These are phyloP conservation scores for Allium sativum DNA, from an alignment of 106 monocot species.

Conservation along the genomic window DNA sequence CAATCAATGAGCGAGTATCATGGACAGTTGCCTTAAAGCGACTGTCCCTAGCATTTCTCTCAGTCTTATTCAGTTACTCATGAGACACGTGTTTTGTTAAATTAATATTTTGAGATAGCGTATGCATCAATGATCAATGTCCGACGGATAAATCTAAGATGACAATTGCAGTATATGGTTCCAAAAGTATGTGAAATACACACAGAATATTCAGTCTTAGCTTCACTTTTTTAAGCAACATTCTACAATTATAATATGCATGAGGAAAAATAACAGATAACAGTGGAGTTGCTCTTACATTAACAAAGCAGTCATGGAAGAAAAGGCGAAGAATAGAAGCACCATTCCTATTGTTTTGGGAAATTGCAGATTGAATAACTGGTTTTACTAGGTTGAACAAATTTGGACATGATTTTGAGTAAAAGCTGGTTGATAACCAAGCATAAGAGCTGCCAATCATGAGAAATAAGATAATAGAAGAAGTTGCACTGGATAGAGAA, in stretches of 20 bases:
- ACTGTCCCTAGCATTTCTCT: no score
- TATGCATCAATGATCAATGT: no score
- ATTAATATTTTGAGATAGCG: no score
- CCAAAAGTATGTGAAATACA: background rate
- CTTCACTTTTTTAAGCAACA: background rate
- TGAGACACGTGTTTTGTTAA: no score
- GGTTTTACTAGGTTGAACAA: background rate
- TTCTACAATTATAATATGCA: background rate
- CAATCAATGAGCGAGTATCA: no score
- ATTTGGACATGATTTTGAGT: conserved; percentile 22
- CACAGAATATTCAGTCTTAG: no score
- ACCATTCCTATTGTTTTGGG: conserved; percentile 28
- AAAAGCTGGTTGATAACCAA: conserved; percentile 26
- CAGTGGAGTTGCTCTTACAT: conserved; percentile 10
- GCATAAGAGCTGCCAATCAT: background rate
- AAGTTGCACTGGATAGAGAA: background rate
- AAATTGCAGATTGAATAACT: conserved; percentile 21
- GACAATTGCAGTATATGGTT: background rate
- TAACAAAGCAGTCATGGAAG: conserved; percentile 46
- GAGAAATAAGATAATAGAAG: background rate
- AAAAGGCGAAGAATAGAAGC: conserved; percentile 16
- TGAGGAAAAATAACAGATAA: background rate
- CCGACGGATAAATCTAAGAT: background rate
- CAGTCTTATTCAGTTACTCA: no score
- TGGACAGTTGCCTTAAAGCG: no score